phyloP scores from a whole-genome alignment of 2,329 filamentous ascomycete species.

The Diaporthe aspalathi region DNA sequence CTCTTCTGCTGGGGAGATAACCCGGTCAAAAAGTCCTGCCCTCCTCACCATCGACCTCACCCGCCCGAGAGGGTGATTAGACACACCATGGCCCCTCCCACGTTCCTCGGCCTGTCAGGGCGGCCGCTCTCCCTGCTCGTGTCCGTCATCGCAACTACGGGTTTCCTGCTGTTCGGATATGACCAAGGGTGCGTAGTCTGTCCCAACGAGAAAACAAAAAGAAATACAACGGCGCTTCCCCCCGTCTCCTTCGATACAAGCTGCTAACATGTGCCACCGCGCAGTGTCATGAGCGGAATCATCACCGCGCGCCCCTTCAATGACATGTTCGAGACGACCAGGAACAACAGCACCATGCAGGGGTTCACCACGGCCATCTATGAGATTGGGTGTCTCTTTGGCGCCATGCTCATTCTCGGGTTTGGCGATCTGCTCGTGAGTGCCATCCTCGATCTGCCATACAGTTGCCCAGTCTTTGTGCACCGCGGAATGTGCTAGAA shows the following conservation, averaged over 20 bases:
- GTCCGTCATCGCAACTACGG: constrained; percentile 72
- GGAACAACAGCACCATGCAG: constrained; percentile 58
- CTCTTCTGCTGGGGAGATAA: neutral
- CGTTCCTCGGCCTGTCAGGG: constrained; percentile 70
- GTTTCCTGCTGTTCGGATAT: constrained; percentile 71
- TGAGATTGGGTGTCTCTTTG: constrained; percentile 57
- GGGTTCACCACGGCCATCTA: constrained; percentile 61
- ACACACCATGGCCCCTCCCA: constrained; percentile 62
- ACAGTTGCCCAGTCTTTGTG: too few relatives aligned
- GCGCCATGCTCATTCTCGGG: constrained; percentile 61
- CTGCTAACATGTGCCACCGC: constrained; percentile 33
- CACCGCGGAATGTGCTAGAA: too few relatives aligned
- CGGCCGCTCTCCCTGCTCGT: constrained; percentile 66
- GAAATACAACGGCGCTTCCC: neutral
- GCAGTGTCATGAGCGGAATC: constrained; percentile 63
- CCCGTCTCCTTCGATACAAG: constrained; percentile 13
- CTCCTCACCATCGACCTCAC: constrained; percentile 5
- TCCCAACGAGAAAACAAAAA: too few relatives aligned
- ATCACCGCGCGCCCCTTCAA: constrained; percentile 63
- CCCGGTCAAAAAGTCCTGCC: neutral
- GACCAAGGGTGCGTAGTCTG: constrained; percentile 58
- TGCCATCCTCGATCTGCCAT: too few relatives aligned
- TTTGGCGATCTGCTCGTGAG: constrained; percentile 61
- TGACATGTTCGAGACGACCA: constrained; percentile 57
- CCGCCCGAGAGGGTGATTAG: neutral